Percentiles rank a stretch among this genome's conserved stretches.
Evolutionary conservation across 345 rosid species (phyloP).

Genomic region (Isatis tinctoria): DNA sequence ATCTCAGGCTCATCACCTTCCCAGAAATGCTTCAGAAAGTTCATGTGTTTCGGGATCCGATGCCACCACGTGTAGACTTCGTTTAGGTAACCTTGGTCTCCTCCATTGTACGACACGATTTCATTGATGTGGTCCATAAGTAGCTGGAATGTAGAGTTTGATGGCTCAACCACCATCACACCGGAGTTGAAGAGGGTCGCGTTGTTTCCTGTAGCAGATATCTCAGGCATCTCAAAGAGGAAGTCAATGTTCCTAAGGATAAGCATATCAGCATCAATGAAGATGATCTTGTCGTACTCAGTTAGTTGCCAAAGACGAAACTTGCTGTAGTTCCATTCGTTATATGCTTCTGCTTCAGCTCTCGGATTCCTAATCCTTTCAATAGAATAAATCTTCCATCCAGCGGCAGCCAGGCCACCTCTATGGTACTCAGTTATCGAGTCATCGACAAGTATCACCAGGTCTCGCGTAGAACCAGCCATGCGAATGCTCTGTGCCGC

Average conservation of each 20-base stretch:
- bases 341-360: conserved; percentile 78
- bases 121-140: conserved; percentile 84
- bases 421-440: conserved; percentile 69
- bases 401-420: conserved; percentile 75
- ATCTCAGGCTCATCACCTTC: conserved; percentile 87
- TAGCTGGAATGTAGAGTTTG: conserved; percentile 78
- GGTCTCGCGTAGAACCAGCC: conserved; percentile 84
- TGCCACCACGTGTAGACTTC: conserved; percentile 97
- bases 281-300: conserved; percentile 83
- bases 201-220: conserved; percentile 73
- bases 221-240: conserved; percentile 89
- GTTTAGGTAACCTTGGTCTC: conserved; percentile 87
- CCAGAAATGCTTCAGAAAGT: conserved; percentile 92
- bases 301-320: conserved; percentile 93
- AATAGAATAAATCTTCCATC: conserved; percentile 78
- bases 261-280: conserved; percentile 87
- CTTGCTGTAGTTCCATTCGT: conserved; percentile 95
- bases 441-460: conserved; percentile 86
- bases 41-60: conserved; percentile 87
- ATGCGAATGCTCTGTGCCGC: conserved; percentile 89
- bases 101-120: conserved; percentile 87
- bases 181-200: conserved; percentile 90
- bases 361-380: conserved; percentile 80
- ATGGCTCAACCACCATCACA: conserved; percentile 86
- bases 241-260: conserved; percentile 83